A percentile compares a stretch with the other conserved stretches of the same genome.
Conservation (phyloP, 1,284 basidiomycete genomes). For the Inonotus hispidus region DNA sequence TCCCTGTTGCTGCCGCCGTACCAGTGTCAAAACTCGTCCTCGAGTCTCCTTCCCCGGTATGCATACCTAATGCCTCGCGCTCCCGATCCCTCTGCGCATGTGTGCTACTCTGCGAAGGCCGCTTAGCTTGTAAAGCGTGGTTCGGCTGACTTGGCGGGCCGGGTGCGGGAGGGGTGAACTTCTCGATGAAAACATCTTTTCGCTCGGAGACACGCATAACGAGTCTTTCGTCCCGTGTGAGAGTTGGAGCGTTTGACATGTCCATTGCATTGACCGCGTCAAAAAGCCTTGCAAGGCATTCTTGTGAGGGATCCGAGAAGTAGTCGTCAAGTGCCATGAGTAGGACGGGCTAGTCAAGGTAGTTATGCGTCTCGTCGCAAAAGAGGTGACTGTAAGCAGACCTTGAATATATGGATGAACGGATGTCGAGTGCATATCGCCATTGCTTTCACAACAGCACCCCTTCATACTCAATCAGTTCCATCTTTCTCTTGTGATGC, state of each 20-base stretch:
- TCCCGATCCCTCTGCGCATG: background rate
- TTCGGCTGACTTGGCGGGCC: background rate
- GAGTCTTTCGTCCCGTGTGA: slow-evolving; percentile 80
- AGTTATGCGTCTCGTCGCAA: no score
- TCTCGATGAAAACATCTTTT: slow-evolving; percentile 89
- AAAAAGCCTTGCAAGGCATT: slow-evolving; percentile 83
- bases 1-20: background rate
- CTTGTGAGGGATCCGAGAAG: slow-evolving; percentile 81
- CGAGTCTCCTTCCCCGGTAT: slow-evolving; percentile 40
- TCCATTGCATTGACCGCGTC: slow-evolving; percentile 93
- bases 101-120: slow-evolving; percentile 5
- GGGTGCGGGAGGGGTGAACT: slow-evolving; percentile 42
- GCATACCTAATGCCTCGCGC: slow-evolving; percentile 11
- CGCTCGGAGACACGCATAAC: slow-evolving; percentile 87
- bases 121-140: background rate
- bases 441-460: slow-evolving; percentile 92
- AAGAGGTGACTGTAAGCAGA: slow-evolving; percentile 33
- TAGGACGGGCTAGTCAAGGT: slow-evolving; percentile 68
- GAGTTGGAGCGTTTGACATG: slow-evolving; percentile 69
- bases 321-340: slow-evolving; percentile 95
- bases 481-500: background rate
- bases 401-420: slow-evolving; percentile 98
- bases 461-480: slow-evolving; percentile 44
- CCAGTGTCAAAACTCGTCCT: slow-evolving; percentile 58
- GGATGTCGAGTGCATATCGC: slow-evolving; percentile 95